Base-by-base conservation (phyloP, 345 rosid genomes). In the Mercurialis annua region DNA sequence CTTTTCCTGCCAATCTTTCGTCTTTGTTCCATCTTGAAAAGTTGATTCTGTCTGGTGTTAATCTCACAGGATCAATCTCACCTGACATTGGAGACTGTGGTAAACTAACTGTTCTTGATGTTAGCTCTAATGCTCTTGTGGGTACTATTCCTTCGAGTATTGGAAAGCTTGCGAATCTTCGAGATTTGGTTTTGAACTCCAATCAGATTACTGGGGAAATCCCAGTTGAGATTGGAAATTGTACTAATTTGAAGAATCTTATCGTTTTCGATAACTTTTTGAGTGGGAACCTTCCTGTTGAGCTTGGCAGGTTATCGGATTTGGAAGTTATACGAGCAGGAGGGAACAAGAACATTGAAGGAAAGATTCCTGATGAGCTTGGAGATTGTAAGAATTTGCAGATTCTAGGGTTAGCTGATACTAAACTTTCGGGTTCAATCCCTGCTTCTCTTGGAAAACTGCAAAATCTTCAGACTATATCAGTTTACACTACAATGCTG, bases 271-370 rank as follows among this genome's bases (percentile, higher is more conserved):
- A 87, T 69, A 94, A 91, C 70, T 82, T 79, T 36, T 81, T 94
- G 2, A 67, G 68, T 29, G 96, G 97, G 18, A 31, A 46, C 46
- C 82, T 94, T 69, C 97, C 99, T 0, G 44, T 80, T 16, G 92
- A 91, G 85, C 62, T 91, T 0, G 96, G 96, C 1, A 82, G 76
- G 46, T 66, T 93, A 48, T 79, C 81, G 21, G 66, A 55, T 58
- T 92, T 93, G 6, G 78, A 89, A 85, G 84, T 67, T 62, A 74
- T 93, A 31, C 80, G 99, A 71, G 87, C 78, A 8, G 99, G 99
- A 30, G 97, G 94, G 30, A 94, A 91, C 86, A 83, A 81, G 60
- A 93, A 86, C 59, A 74, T 94, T 60, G 80, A 66, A 21, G 97
- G 96, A 5, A 69, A 64, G 62, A 86, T 94, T 70, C 99, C 99